Conservation (phyloP, 306 rosid genomes). For the Cajanus cajan region DNA sequence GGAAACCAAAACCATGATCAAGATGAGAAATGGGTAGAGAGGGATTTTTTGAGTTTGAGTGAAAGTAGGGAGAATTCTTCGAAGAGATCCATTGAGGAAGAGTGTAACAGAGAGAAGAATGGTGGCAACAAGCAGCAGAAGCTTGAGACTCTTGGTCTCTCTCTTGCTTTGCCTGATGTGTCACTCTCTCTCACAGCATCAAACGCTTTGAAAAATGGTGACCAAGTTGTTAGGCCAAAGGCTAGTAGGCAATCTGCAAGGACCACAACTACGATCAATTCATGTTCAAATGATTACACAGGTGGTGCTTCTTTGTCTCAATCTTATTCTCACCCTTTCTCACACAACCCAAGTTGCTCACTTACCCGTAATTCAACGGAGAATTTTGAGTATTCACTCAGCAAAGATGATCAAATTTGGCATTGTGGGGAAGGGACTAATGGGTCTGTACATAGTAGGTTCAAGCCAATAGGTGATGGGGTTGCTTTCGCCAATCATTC, state of each 20-base stretch:
- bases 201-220: slow-evolving; percentile 61
- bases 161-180: slow-evolving; percentile 77
- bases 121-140: slow-evolving; percentile 57
- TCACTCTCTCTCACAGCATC: slow-evolving; percentile 77
- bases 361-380: slow-evolving; percentile 74
- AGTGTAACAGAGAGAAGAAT: slow-evolving; percentile 41
- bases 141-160: slow-evolving; percentile 74
- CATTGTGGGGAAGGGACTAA: slow-evolving; percentile 91
- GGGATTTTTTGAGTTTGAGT: slow-evolving; percentile 72
- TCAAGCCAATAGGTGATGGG: slow-evolving; percentile 85
- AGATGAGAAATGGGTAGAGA: slow-evolving; percentile 64
- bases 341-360: slow-evolving; percentile 87
- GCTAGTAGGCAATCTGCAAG: slow-evolving; percentile 53
- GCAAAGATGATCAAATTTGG: slow-evolving; percentile 75
- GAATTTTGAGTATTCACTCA: slow-evolving; percentile 60
- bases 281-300: slow-evolving; percentile 69
- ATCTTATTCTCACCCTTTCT: slow-evolving; percentile 64
- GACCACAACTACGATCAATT: slow-evolving; percentile 45
- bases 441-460: slow-evolving; percentile 87
- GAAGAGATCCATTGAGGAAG: slow-evolving; percentile 65
- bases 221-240: slow-evolving; percentile 39
- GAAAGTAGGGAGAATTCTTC: slow-evolving; percentile 46
- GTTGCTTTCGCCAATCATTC: slow-evolving; percentile 58
- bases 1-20: neutral
- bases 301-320: slow-evolving; percentile 61